Conservation (phyloP, 495 filamentous ascomycete species). For the Hypoxylon lienhwacheense region DNA sequence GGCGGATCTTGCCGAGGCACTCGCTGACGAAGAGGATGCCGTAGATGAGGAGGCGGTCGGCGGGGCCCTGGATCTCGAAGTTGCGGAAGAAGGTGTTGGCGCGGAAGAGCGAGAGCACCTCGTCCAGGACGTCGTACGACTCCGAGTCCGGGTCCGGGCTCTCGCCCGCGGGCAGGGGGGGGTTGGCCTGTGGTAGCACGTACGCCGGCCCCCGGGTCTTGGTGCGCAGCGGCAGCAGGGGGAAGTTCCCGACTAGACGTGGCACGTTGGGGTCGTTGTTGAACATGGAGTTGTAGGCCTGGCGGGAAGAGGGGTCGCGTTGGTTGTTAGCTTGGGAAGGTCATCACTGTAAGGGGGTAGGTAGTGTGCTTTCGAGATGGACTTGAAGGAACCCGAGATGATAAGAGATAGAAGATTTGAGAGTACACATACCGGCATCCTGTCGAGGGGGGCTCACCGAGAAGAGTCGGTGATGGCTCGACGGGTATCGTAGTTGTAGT, state of each 20-base stretch:
- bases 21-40: constrained; percentile 93
- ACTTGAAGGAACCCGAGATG: not conserved
- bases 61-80: constrained; percentile 97
- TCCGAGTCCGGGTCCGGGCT: constrained; percentile 81
- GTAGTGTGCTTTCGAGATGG: not conserved
- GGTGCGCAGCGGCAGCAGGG: constrained; percentile 90
- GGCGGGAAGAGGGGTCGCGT: constrained; percentile 5
- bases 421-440: constrained; percentile 40
- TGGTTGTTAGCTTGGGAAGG: constrained; percentile 13
- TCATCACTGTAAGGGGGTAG: not conserved
- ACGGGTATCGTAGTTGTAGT: constrained; percentile 10
- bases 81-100: constrained; percentile 99
- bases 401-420: not conserved
- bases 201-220: constrained; percentile 89
- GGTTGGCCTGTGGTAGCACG: constrained; percentile 62
- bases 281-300: constrained; percentile 96
- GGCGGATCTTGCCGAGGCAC: constrained; percentile 81
- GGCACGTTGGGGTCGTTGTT: constrained; percentile 65
- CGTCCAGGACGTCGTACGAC: constrained; percentile 92
- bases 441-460: constrained; percentile 29
- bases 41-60: constrained; percentile 93
- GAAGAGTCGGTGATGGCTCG: constrained; percentile 23
- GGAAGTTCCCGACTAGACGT: constrained; percentile 76
- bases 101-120: constrained; percentile 88
- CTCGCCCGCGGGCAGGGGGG: constrained; percentile 67